Percentiles rank a stretch among this genome's conserved stretches.
Conservation (phyloP, 2,329 filamentous ascomycete genomes). For the Aquanectria penicillioides region DNA sequence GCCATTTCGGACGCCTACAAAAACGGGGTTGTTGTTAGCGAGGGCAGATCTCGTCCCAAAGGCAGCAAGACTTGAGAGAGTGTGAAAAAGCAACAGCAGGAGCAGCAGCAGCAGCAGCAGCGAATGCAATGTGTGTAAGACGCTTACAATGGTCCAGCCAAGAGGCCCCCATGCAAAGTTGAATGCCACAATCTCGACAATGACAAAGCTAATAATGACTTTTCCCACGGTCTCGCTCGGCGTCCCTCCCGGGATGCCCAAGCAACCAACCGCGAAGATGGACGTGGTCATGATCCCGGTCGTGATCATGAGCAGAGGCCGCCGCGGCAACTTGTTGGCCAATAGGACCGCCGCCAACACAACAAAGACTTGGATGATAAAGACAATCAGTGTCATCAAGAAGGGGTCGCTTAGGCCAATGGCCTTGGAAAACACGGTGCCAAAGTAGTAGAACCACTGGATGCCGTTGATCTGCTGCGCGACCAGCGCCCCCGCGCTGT, state of each 20-base stretch:
- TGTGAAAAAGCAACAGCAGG: too few relatives aligned
- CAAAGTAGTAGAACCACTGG: slow-evolving; percentile 57
- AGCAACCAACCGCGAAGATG: slow-evolving; percentile 53
- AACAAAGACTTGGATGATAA: slow-evolving; percentile 54
- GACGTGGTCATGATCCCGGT: slow-evolving; percentile 51
- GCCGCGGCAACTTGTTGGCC: slow-evolving; percentile 52
- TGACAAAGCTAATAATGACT: slow-evolving; percentile 53
- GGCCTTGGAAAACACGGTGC: slow-evolving; percentile 53
- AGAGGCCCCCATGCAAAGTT: slow-evolving; percentile 56
- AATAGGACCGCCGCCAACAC: slow-evolving; percentile 51
- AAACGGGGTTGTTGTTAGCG: background rate
- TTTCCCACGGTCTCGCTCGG: slow-evolving; percentile 45
- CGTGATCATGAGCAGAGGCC: slow-evolving; percentile 50
- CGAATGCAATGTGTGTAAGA: too few relatives aligned
- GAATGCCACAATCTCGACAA: slow-evolving; percentile 55
- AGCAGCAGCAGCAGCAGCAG: too few relatives aligned
- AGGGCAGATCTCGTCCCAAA: background rate
- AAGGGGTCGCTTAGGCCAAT: slow-evolving; percentile 55
- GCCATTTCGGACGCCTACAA: slow-evolving; percentile 56
- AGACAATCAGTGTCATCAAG: slow-evolving; percentile 53
- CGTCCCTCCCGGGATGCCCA: slow-evolving; percentile 48
- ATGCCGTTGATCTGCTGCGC: slow-evolving; percentile 62
- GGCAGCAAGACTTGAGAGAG: too few relatives aligned
- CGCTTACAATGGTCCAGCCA: slow-evolving; percentile 49
- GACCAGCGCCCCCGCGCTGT: slow-evolving; percentile 54